These are phyloP conservation scores for Lagenidium giganteum DNA, from an alignment of 352 stramenopile species.

Conservation along the genomic window DNA sequence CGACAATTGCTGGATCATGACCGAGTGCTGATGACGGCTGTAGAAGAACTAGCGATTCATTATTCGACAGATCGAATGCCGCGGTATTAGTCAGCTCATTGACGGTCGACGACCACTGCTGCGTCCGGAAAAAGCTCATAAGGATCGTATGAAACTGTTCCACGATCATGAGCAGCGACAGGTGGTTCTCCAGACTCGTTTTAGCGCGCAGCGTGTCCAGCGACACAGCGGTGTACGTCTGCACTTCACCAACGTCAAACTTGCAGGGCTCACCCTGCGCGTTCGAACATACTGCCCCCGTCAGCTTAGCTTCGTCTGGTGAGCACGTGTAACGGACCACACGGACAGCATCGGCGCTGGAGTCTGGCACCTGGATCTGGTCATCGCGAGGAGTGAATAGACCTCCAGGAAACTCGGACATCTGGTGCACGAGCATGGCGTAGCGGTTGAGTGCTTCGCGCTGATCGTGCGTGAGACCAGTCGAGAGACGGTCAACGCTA, in stretches of 20 bases:
- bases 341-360: no score
- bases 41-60: no score
- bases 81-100: not conserved
- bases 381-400: not conserved
- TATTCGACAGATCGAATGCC: no score
- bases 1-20: no score
- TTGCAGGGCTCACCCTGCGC: not conserved
- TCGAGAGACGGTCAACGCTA: no score
- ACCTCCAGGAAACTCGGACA: not conserved
- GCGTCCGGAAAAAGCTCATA: not conserved
- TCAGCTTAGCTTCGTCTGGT: not conserved
- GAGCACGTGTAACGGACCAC: no score
- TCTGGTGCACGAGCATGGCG: no score
- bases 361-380: no score
- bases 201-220: not conserved
- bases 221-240: not conserved
- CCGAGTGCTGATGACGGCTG: no score
- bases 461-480: no score
- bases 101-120: not conserved
- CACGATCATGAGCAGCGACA: not conserved
- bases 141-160: not conserved
- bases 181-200: constrained; percentile 1
- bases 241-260: not conserved
- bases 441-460: no score
- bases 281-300: not conserved